phyloP scores from a whole-genome alignment of 2,329 filamentous ascomycete species.

The Cladosporium sp. region DNA sequence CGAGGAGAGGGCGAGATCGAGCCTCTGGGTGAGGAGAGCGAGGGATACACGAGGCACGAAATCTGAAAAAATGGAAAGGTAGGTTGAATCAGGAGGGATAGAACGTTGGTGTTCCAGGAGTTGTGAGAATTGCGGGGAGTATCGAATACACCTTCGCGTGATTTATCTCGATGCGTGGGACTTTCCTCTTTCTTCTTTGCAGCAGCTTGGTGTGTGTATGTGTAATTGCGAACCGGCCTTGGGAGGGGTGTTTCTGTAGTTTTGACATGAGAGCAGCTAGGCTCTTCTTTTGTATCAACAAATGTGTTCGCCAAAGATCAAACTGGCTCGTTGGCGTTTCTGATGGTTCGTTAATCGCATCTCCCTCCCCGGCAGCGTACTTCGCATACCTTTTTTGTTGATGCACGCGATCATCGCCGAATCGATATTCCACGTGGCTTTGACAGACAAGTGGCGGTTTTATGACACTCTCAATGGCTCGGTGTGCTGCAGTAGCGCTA shows the following conservation, averaged over 20 bases:
- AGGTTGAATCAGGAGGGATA: background rate
- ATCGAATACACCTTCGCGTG: constrained; percentile 1
- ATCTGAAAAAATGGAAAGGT: background rate
- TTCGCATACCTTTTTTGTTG: too few relatives aligned
- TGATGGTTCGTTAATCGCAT: background rate
- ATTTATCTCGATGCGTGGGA: background rate
- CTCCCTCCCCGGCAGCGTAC: too few relatives aligned
- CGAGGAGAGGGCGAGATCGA: constrained; percentile 11
- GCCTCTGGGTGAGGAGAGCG: constrained; percentile 16
- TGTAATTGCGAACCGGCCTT: constrained; percentile 3
- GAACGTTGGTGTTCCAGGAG: constrained; percentile 17
- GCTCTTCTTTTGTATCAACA: constrained; percentile 17
- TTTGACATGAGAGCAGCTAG: background rate
- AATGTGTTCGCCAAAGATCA: background rate
- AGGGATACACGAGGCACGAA: constrained; percentile 19
- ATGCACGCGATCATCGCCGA: too few relatives aligned
- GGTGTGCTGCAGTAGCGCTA: too few relatives aligned
- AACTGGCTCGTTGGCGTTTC: background rate
- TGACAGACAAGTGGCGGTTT: too few relatives aligned
- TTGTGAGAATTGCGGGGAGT: background rate
- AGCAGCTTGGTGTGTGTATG: background rate
- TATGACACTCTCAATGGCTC: too few relatives aligned
- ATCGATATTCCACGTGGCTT: too few relatives aligned
- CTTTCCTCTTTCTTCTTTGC: background rate
- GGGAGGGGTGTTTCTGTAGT: background rate